Conservation (phyloP, 805 yeast genomes). For the Tanozyma kutaoensis region DNA sequence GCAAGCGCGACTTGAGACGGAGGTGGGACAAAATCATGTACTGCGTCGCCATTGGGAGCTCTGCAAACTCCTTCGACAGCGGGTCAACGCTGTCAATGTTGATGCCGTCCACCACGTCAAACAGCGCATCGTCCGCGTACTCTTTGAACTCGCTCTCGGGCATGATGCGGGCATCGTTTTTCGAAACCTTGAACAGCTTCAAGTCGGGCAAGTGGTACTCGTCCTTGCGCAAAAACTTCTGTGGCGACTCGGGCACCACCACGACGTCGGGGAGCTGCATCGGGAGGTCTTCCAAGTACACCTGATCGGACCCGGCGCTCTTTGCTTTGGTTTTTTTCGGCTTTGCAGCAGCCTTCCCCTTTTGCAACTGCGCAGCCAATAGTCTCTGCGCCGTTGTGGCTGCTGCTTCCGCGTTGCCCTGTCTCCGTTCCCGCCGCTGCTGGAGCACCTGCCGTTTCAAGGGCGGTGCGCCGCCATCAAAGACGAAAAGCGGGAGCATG, state of each 20-base stretch:
- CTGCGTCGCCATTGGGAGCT: constrained; percentile 74
- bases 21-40: constrained; percentile 79
- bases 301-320: constrained; percentile 1
- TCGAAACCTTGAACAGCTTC: constrained; percentile 37
- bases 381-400: constrained; percentile 67
- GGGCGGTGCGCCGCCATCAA: constrained; percentile 90
- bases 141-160: constrained; percentile 61
- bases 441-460: constrained; percentile 70
- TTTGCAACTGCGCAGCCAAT: constrained; percentile 56
- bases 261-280: constrained; percentile 5
- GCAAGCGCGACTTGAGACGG: constrained; percentile 69
- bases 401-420: constrained; percentile 61
- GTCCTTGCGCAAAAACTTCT: constrained; percentile 43
- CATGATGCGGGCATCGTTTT: constrained; percentile 59
- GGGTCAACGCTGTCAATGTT: constrained; percentile 74
- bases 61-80: constrained; percentile 59
- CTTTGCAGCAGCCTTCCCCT: too few species aligned
- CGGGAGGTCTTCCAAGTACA: constrained; percentile 15
- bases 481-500: constrained; percentile 77
- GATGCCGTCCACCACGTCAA: constrained; percentile 49
- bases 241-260: background rate
- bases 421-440: constrained; percentile 58
- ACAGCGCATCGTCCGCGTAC: constrained; percentile 21
- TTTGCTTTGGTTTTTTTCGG: too few species aligned
- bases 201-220: constrained; percentile 78